Evolutionary conservation across 768 basidiomycete species (phyloP).

Genomic region (Sarcodon sp.): DNA sequence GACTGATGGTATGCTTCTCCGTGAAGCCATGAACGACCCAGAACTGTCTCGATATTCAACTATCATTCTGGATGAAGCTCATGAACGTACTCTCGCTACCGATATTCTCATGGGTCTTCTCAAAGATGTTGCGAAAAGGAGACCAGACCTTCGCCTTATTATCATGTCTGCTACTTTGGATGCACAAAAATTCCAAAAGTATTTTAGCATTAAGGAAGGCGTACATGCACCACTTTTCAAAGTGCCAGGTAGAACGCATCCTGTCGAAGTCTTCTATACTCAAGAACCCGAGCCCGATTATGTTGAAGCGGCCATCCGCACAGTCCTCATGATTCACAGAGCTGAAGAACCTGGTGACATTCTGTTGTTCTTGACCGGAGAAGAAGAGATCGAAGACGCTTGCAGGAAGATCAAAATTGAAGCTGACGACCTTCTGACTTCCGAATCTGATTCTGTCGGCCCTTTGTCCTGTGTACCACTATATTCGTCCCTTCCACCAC

Average conservation of each 20-base stretch:
- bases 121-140: conserved; percentile 63
- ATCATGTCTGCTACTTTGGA: conserved; percentile 95
- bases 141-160: conserved; percentile 84
- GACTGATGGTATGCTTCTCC: conserved; percentile 94
- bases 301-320: conserved; percentile 87
- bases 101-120: conserved; percentile 95
- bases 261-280: conserved; percentile 87
- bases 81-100: conserved; percentile 91
- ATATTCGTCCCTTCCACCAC: conserved; percentile 84
- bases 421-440: conserved; percentile 64
- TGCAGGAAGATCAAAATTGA: conserved; percentile 85
- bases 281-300: conserved; percentile 87
- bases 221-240: conserved; percentile 16
- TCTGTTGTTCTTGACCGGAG: conserved; percentile 86
- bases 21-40: conserved; percentile 93
- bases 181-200: conserved; percentile 88
- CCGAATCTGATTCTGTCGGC: conserved; percentile 60
- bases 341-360: conserved; percentile 86
- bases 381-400: conserved; percentile 92
- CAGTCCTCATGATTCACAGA: conserved; percentile 92
- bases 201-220: conserved; percentile 37
- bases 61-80: conserved; percentile 94
- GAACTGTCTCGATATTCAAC: conserved; percentile 79
- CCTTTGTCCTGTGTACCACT: conserved; percentile 80
- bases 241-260: conserved; percentile 39